Percentiles rank a stretch among this genome's conserved stretches.
phyloP scores from a whole-genome alignment of 2,329 filamentous ascomycete species.

The Ophiocordyceps camponoti-leonardi region DNA sequence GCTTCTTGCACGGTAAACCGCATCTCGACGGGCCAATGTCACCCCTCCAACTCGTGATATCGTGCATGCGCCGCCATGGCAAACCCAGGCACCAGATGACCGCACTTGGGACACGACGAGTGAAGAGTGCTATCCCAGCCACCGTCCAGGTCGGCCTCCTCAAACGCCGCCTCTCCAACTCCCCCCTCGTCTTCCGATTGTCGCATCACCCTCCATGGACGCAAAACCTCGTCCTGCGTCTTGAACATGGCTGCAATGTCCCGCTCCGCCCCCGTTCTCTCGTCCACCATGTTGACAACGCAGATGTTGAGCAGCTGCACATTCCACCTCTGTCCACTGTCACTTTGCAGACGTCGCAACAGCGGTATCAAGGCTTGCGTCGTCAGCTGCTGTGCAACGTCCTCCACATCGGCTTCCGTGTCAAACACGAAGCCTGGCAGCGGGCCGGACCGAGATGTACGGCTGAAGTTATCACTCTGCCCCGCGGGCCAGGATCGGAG shows the following conservation, averaged over 20 bases:
- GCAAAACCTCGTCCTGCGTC: slow-evolving; percentile 51
- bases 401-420: slow-evolving; percentile 36
- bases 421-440: slow-evolving; percentile 61
- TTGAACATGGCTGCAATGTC: slow-evolving; percentile 76
- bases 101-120: slow-evolving; percentile 28
- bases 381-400: slow-evolving; percentile 51
- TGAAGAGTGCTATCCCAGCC: slow-evolving; percentile 16
- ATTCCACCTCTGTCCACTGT: slow-evolving; percentile 53
- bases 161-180: slow-evolving; percentile 1
- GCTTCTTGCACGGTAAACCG: neutral
- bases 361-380: slow-evolving; percentile 50
- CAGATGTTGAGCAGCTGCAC: slow-evolving; percentile 74
- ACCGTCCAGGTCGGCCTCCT: slow-evolving; percentile 6
- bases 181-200: slow-evolving; percentile 15
- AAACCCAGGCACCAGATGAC: slow-evolving; percentile 36
- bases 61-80: slow-evolving; percentile 36
- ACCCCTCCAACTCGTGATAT: slow-evolving; percentile 16
- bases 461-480: slow-evolving; percentile 41
- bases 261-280: slow-evolving; percentile 39
- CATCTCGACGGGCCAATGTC: neutral
- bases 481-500: slow-evolving; percentile 40
- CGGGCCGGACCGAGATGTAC: slow-evolving; percentile 59
- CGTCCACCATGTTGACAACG: slow-evolving; percentile 63
- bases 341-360: slow-evolving; percentile 55
- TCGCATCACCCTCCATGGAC: slow-evolving; percentile 40